Conservation (phyloP, 305 asterid species). For the Rubia tinctorum region DNA sequence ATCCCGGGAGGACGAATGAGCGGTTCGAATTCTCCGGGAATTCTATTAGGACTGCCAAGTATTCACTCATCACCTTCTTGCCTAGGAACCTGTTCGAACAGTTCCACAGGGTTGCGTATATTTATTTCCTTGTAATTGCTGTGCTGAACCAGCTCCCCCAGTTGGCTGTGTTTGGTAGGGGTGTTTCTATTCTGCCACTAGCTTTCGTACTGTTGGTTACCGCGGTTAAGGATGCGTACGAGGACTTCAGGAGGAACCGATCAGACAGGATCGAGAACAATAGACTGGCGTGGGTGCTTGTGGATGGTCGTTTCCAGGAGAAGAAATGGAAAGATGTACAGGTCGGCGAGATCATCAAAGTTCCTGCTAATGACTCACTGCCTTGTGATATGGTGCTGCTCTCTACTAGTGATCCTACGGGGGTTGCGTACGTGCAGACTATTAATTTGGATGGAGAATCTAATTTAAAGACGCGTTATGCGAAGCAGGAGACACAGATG, state of each 20-base stretch:
- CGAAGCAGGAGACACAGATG: conserved; percentile 91
- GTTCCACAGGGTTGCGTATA: conserved; percentile 93
- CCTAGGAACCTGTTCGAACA: conserved; percentile 93
- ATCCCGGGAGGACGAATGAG: conserved; percentile 67
- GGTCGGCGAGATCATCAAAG: conserved; percentile 80
- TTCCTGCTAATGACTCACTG: conserved; percentile 60
- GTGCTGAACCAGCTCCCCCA: conserved; percentile 96
- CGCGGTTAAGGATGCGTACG: conserved; percentile 89
- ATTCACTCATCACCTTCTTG: conserved; percentile 81
- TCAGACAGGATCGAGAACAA: conserved; percentile 89
- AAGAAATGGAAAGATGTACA: conserved; percentile 79
- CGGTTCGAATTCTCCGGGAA: conserved; percentile 67
- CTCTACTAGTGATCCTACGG: conserved; percentile 89
- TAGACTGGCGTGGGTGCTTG: conserved; percentile 62
- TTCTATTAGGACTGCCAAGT: conserved; percentile 73
- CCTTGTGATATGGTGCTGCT: conserved; percentile 98
- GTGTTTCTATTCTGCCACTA: conserved; percentile 79
- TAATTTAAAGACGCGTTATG: conserved; percentile 91
- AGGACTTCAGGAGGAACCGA: conserved; percentile 85
- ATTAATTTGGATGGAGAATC: conserved; percentile 97
- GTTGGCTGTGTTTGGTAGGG: conserved; percentile 94
- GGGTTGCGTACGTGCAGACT: conserved; percentile 91
- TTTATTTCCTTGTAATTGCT: conserved; percentile 91
- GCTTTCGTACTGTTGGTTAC: conserved; percentile 84
- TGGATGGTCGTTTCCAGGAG: conserved; percentile 47